Evolutionary conservation across 495 filamentous ascomycete genomes (phyloP), one percentile per base, ranked within the genome.

Genomic region (Achaetomiella virescens): DNA sequence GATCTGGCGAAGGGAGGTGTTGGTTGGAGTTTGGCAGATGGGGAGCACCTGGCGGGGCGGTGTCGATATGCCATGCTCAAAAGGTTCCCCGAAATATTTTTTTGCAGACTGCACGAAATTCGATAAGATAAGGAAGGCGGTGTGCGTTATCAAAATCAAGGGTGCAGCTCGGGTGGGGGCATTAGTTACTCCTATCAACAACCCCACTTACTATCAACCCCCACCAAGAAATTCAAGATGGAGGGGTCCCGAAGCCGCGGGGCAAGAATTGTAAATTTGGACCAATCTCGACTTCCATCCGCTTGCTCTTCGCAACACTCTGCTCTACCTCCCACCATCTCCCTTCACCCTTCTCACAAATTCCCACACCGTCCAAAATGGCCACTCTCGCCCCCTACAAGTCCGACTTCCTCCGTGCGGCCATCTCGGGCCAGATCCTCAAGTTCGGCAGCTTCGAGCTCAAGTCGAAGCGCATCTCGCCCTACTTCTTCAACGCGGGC

Each of bases 401-500:
- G 65, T 67, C 79, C 49, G 73, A 78, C 35, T 87, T 98, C 70
- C 79, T 97, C 15, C 70, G 80, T 44, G 79, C 87, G 40, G 81
- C 89, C 67, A 79, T 93, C 64, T 70, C 74, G 36, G 84, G 84
- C 71, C 82, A 82, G 55, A 84, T 90, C 69, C 84, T 97, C 54
- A 86, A 85, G 40, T 96, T 98, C 75, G 92, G 93, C 68, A 83
- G 79, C 63, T 97, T 85, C 78, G 84, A 83, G 52, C 79, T 98
- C 59, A 98, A 98, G 72, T 96, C 91, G 52, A 86, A 87, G 61
- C 90, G 93, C 59, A 80, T 84, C 64, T 96, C 90, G 7, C 91
- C 93, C n/a, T 97, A 97, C 82, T 97, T 98, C 81, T 95, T 97
- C 85, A 95, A 93, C 72, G 89, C 91, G 17, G 90, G 89, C 31